phyloP scores from a whole-genome alignment of 2,329 filamentous ascomycete species.

The Colletotrichum cordylinicola region DNA sequence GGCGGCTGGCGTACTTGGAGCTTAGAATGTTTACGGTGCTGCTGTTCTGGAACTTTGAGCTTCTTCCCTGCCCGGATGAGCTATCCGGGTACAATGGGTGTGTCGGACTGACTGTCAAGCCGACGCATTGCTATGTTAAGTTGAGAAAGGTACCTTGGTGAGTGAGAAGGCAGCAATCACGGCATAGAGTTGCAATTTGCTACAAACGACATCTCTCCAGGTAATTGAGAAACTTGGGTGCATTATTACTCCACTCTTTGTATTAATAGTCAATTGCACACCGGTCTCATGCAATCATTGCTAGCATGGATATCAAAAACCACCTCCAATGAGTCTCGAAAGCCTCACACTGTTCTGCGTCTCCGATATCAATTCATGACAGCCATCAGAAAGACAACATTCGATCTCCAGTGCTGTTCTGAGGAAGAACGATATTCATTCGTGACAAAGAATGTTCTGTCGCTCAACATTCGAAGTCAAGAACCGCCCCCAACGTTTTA shows the following conservation, averaged over 20 bases:
- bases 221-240: not conserved
- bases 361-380: no score
- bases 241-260: not conserved
- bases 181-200: not conserved
- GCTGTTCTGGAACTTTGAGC: constrained; percentile 31
- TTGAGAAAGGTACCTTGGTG: not conserved
- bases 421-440: no score
- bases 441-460: no score
- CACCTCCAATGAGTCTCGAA: no score
- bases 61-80: not conserved
- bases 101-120: not conserved
- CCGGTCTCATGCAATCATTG: no score
- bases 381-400: no score
- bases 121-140: not conserved
- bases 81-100: not conserved
- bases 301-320: no score
- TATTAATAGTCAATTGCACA: not conserved
- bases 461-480: no score
- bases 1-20: constrained; percentile 33
- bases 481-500: no score
- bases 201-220: not conserved
- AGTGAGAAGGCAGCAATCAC: not conserved
- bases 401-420: no score
- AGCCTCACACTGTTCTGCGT: no score
- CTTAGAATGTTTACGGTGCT: constrained; percentile 28